A percentile compares a stretch with the other conserved stretches of the same genome.
Conservation (phyloP, 2,329 filamentous ascomycete genomes). For the Colletotrichum coccodes region DNA sequence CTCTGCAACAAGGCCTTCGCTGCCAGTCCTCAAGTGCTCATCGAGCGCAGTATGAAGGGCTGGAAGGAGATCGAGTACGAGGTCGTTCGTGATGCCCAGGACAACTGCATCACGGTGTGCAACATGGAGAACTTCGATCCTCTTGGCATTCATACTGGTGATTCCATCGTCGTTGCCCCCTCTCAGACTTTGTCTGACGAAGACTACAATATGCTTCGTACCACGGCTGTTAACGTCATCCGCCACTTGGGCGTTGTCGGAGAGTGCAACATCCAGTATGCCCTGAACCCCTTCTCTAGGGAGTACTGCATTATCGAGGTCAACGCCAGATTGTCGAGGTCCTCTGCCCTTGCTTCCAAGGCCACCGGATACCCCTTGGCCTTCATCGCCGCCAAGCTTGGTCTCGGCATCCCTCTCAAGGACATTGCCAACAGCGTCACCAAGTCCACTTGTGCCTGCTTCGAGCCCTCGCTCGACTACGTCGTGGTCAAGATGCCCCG, state of each 20-base stretch:
- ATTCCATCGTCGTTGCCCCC: slow-evolving; percentile 97
- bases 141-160: slow-evolving; percentile 96
- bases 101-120: slow-evolving; percentile 99
- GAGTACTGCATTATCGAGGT: slow-evolving; percentile 99
- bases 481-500: slow-evolving; percentile 98
- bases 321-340: slow-evolving; percentile 94
- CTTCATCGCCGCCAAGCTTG: slow-evolving; percentile 96
- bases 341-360: slow-evolving; percentile 95
- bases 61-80: slow-evolving; percentile 99
- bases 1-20: slow-evolving; percentile 96
- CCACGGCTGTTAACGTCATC: slow-evolving; percentile 96
- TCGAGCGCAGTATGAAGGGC: slow-evolving; percentile 98
- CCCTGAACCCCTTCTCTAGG: slow-evolving; percentile 91
- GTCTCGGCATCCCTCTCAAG: slow-evolving; percentile 93
- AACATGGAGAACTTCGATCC: slow-evolving; percentile 99
- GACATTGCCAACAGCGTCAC: slow-evolving; percentile 97
- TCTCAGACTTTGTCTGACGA: slow-evolving; percentile 97
- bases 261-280: slow-evolving; percentile 99
- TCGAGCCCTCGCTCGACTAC: slow-evolving; percentile 98
- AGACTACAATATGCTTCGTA: slow-evolving; percentile 99
- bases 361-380: slow-evolving; percentile 96
- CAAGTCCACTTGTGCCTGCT: slow-evolving; percentile 95
- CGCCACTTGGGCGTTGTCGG: slow-evolving; percentile 96
- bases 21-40: slow-evolving; percentile 93
- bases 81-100: slow-evolving; percentile 91